Evolutionary conservation across 768 basidiomycete genomes (phyloP), one percentile per base, ranked within the genome.

Genomic region (Porpolomopsis calyptriformis): DNA sequence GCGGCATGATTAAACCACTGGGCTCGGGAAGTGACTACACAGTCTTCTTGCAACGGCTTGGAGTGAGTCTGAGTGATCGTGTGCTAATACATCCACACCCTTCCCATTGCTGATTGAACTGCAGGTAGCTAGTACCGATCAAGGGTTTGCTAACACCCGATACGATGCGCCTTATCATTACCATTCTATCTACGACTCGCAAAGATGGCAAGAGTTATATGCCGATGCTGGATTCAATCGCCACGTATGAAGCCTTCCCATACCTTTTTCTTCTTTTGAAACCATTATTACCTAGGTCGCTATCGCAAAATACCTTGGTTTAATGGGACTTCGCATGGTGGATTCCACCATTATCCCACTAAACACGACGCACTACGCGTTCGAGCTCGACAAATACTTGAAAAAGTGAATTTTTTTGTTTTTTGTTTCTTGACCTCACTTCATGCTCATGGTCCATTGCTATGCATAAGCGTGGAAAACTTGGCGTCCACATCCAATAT

Each of bases 11-110:
- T 27, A 31, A 34, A 0, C 73, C 85, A 12, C 65, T 91, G n/a
- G 89, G 89, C 33, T 85, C 82, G 43, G 89, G 89, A 20, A 89
- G 86, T 48, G 94, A 97, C 62, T 97, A 74, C 53, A 96, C 93
- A 0, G 83, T 89, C 8, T 96, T 97, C 67, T 64, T 98, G 55
- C 89, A 97, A 61, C 70, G 80, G 40, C 56, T 76, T 18, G 74
- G 74, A n/a, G 70, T 70, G 55, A 34, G 64, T 56, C 7, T 45
- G n/a, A n/a, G n/a, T n/a, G n/a, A n/a, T n/a, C n/a, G n/a, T n/a
- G n/a, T n/a, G n/a, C n/a, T n/a, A n/a, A n/a, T n/a, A n/a, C n/a
- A n/a, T n/a, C n/a, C n/a, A n/a, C n/a, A n/a, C 44, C 2, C 18
- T 34, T 20, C 40, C 27, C 20, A 37, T 44, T 37, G 20, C 12